These are phyloP conservation scores for Rugonectria rugulosa DNA, from an alignment of 2,329 filamentous ascomycete species.

Conservation along the genomic window DNA sequence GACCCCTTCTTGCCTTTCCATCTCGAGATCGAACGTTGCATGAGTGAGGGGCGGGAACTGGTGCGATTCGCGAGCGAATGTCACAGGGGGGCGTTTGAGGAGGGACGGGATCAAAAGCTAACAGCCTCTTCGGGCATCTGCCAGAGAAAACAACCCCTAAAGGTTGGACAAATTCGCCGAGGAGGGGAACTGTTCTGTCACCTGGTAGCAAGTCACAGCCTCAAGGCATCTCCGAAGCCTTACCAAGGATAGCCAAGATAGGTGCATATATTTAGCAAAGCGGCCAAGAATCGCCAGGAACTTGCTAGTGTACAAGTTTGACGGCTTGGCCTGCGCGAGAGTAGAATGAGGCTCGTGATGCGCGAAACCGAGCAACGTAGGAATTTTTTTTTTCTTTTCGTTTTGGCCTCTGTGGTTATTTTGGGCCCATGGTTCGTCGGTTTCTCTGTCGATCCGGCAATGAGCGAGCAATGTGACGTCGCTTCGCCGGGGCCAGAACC, in stretches of 20 bases:
- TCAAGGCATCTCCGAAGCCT: neutral
- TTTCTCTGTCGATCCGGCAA: slow-evolving; percentile 15
- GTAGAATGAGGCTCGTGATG: slow-evolving; percentile 18
- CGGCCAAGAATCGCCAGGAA: neutral
- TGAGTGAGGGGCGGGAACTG: slow-evolving; percentile 21
- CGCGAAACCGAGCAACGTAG: too few relatives aligned
- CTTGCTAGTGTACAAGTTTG: slow-evolving; percentile 12
- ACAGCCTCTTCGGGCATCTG: slow-evolving; percentile 7
- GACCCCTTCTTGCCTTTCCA: neutral
- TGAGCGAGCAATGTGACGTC: slow-evolving; percentile 10
- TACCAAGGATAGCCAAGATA: slow-evolving; percentile 2
- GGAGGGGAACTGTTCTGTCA: neutral
- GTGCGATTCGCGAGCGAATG: slow-evolving; percentile 16
- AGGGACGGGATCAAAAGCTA: too few relatives aligned
- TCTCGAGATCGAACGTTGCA: slow-evolving; percentile 10
- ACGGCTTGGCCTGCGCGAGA: slow-evolving; percentile 14
- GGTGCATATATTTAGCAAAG: slow-evolving; percentile 22
- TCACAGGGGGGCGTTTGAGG: neutral
- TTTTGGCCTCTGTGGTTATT: slow-evolving; percentile 8
- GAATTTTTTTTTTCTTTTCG: neutral
- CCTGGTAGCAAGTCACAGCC: neutral
- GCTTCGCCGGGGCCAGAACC: slow-evolving; percentile 5
- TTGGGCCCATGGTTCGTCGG: slow-evolving; percentile 1
- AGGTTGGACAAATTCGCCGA: slow-evolving; percentile 2
- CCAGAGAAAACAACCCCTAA: neutral